Conservation (phyloP, 2,329 filamentous ascomycete genomes). For the Akanthomyces dipterigenus region DNA sequence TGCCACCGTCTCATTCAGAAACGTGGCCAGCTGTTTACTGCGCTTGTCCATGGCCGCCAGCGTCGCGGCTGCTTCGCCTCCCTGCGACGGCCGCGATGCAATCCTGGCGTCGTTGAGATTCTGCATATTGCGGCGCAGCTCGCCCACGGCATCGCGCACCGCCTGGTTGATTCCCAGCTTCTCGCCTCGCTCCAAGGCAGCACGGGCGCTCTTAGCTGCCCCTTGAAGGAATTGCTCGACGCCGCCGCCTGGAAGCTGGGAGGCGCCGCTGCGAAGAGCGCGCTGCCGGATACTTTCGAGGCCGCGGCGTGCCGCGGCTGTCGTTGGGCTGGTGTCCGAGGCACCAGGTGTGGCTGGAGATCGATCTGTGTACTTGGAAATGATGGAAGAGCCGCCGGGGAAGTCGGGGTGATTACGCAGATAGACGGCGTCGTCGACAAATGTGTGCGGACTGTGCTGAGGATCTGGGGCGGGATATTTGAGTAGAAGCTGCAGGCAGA, state of each 20-base stretch:
- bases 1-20: constrained; percentile 61
- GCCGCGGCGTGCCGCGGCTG: constrained; percentile 20
- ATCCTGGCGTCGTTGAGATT: constrained; percentile 51
- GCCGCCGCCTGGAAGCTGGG: constrained; percentile 42
- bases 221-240: constrained; percentile 64
- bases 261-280: constrained; percentile 30
- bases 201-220: constrained; percentile 69
- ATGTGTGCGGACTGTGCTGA: constrained; percentile 63
- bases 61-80: constrained; percentile 21
- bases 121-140: constrained; percentile 71
- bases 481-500: constrained; percentile 72
- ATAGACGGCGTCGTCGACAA: constrained; percentile 80
- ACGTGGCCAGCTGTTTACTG: constrained; percentile 58
- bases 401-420: constrained; percentile 58
- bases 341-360: constrained; percentile 32
- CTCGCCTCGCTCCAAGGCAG: constrained; percentile 65
- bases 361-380: constrained; percentile 63
- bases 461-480: constrained; percentile 67
- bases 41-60: constrained; percentile 53
- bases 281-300: constrained; percentile 33
- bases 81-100: not conserved
- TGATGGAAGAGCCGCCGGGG: constrained; percentile 57
- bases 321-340: constrained; percentile 25
- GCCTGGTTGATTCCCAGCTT: constrained; percentile 74
- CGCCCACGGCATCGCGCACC: constrained; percentile 72